phyloP scores from a whole-genome alignment of 306 rosid genomes.

The Clitoria ternatea region DNA sequence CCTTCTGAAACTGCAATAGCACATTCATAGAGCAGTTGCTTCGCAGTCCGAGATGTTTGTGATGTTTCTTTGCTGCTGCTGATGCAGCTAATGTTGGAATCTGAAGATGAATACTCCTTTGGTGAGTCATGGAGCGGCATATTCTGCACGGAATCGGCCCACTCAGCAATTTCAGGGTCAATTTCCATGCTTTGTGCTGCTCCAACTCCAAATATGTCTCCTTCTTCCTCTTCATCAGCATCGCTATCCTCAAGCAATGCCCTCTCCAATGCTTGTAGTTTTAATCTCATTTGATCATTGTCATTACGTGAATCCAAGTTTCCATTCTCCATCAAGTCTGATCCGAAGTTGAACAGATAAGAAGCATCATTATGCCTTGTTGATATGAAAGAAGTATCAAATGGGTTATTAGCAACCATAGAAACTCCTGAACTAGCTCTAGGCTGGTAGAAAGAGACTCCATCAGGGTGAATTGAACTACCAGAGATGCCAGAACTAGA shows the following conservation, averaged over 20 bases:
- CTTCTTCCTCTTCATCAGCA: conserved; percentile 51
- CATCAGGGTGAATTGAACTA: conserved; percentile 47
- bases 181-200: conserved; percentile 68
- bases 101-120: conserved; percentile 66
- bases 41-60: conserved; percentile 46
- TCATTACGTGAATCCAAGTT: conserved; percentile 44
- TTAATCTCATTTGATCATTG: conserved; percentile 61
- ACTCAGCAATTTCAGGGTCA: conserved; percentile 49
- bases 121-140: conserved; percentile 58
- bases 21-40: conserved; percentile 66
- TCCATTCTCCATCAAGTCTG: conserved; percentile 55
- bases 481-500: conserved; percentile 52
- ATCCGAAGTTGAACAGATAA: conserved; percentile 37
- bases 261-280: conserved; percentile 85
- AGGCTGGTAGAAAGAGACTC: conserved; percentile 30
- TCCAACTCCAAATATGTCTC: conserved; percentile 30
- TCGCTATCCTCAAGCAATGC: conserved; percentile 72
- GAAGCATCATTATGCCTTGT: conserved; percentile 32
- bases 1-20: conserved; percentile 78
- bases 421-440: conserved; percentile 40
- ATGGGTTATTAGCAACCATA: conserved; percentile 29
- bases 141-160: conserved; percentile 57
- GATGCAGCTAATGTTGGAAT: conserved; percentile 57
- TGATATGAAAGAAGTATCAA: conserved; percentile 29
- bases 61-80: conserved; percentile 55